Evolutionary conservation across 1,284 basidiomycete genomes (phyloP), one percentile per base, ranked within the genome.

Genomic region (Sanghuangporus weigelae): DNA sequence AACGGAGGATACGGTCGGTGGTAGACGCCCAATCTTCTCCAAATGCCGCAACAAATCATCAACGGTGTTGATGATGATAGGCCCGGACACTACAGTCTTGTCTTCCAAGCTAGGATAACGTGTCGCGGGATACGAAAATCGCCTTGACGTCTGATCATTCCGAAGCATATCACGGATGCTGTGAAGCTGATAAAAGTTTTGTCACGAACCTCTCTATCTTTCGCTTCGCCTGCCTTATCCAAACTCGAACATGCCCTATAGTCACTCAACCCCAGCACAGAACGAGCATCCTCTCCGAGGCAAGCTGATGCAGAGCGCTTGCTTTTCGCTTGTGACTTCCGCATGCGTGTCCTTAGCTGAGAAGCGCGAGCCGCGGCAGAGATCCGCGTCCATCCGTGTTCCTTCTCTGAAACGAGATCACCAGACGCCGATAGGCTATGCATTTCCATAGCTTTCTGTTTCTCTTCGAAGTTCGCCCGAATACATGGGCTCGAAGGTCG

Each of bases 371-470:
- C 26, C 11, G 60, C 60, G n/a, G 49, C 60, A 16, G 60, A 57
- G 23, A 57, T 42, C 11, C 60, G 51, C 12, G 46, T 40, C 60
- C 60, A 57, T 36, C 50, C 55, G 35, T 26, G 42, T 7, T 31
- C 54, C 10, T 16, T 31, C n/a, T 49, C 60, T 38, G n/a, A 14
- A 3, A 12, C 60, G 11, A 62, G 44, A 38, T 62, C 60, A 56
- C 60, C 60, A 23, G 44, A 40, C 3, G 60, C 60, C n/a, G 60
- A 62, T 19, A 62, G n/a, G 23, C 60, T 57, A 21, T 62, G 35
- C 21, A n/a, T 38, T 38, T 62, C 60, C 46, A 62, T 16, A 4
- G 44, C 58, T 12, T 21, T 49, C 12, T 50, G 58, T 23, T 60
- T 60, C 60, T 50, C 53, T 31, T 36, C 54, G 36, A 57, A 57